Evolutionary conservation across 306 rosid genomes (phyloP).

Genomic region (Rosa rugosa): DNA sequence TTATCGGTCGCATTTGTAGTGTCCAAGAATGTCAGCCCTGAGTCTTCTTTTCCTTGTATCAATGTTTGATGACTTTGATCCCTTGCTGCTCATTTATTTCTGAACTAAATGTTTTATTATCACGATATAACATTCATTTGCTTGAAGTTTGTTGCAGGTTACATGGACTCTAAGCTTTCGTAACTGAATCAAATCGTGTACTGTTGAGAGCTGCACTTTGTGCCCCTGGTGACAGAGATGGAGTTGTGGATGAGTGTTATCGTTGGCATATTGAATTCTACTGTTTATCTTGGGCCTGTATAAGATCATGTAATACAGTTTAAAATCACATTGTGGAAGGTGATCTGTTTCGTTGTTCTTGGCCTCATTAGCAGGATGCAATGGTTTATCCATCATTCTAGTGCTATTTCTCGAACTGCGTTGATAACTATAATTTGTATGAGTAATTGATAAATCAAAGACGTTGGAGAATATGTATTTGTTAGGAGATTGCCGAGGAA

Average conservation of each 20-base stretch:
- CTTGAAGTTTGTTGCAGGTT: slow-evolving; percentile 1
- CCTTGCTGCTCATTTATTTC: background rate
- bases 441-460: too few species aligned
- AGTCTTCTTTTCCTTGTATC: background rate
- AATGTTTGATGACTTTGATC: background rate
- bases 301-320: background rate
- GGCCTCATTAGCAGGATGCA: background rate
- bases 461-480: too few species aligned
- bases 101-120: background rate
- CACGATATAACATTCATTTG: background rate
- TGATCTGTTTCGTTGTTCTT: background rate
- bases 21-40: too few species aligned
- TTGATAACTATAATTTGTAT: too few species aligned
- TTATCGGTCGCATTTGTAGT: too few species aligned
- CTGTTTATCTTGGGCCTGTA: background rate
- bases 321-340: background rate
- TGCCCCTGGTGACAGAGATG: background rate
- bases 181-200: background rate
- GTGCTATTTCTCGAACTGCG: background rate
- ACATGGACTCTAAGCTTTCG: background rate
- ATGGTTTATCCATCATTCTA: background rate
- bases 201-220: background rate
- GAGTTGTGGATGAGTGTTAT: background rate
- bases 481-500: too few species aligned
- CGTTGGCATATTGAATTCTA: background rate